A percentile compares a stretch with the other conserved stretches of the same genome.
These are phyloP conservation scores for Melanogaster broomeanus DNA, from an alignment of 768 basidiomycete genomes.

Conservation along the genomic window DNA sequence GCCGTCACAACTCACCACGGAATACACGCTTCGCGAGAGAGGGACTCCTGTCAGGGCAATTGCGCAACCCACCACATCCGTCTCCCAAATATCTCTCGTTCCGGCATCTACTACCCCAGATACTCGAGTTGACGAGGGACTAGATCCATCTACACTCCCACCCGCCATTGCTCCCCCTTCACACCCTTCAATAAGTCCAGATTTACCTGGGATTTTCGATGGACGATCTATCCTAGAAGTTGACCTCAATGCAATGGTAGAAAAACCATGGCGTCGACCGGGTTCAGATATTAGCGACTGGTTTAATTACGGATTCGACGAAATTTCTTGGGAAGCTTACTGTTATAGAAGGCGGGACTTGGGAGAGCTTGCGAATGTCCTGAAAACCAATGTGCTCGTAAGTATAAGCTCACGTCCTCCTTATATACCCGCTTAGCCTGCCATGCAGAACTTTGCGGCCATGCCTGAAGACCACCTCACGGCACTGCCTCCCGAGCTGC, in stretches of 20 bases:
- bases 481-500: slow-evolving; percentile 76
- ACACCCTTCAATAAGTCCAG: slow-evolving; percentile 76
- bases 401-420: slow-evolving; percentile 28
- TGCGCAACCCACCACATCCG: slow-evolving; percentile 17
- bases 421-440: slow-evolving; percentile 5
- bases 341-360: slow-evolving; percentile 81
- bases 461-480: slow-evolving; percentile 83
- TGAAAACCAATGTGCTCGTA: slow-evolving; percentile 84
- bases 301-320: slow-evolving; percentile 99
- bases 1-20: slow-evolving; percentile 71
- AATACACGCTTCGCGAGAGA: slow-evolving; percentile 76
- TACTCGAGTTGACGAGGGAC: slow-evolving; percentile 44
- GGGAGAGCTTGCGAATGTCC: slow-evolving; percentile 74
- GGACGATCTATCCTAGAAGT: slow-evolving; percentile 84
- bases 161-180: slow-evolving; percentile 72
- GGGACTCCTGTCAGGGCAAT: slow-evolving; percentile 43
- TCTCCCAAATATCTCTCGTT: slow-evolving; percentile 23
- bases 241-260: slow-evolving; percentile 70
- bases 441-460: slow-evolving; percentile 68
- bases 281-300: slow-evolving; percentile 95
- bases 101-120: slow-evolving; percentile 21
- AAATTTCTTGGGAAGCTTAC: slow-evolving; percentile 93
- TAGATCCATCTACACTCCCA: slow-evolving; percentile 67
- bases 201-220: slow-evolving; percentile 63
- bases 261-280: slow-evolving; percentile 90